A percentile compares a stretch with the other conserved stretches of the same genome.
Conservation (phyloP, 441 rosid genomes). For the Populus hybrid region DNA sequence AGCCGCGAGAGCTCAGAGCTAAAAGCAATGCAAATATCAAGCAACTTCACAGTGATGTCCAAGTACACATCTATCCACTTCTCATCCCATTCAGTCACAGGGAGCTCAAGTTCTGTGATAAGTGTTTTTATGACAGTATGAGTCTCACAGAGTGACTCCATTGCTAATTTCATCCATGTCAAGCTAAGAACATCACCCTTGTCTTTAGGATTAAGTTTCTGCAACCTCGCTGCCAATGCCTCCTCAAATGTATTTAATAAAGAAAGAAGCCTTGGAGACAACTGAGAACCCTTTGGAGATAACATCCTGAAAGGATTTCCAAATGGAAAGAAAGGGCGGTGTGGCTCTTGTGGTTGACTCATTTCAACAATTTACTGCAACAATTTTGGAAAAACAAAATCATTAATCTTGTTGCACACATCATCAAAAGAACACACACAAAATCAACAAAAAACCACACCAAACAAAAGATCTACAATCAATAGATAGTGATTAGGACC, state of each 20-base stretch:
- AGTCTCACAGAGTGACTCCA: conserved; percentile 67
- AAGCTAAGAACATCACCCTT: conserved; percentile 58
- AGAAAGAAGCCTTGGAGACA: conserved; percentile 48
- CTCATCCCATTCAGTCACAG: conserved; percentile 88
- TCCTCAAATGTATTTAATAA: conserved; percentile 60
- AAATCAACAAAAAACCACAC: neutral
- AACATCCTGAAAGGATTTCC: conserved; percentile 80
- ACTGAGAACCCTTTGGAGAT: conserved; percentile 62
- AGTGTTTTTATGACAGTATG: conserved; percentile 63
- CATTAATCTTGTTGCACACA: neutral
- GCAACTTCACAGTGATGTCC: conserved; percentile 82
- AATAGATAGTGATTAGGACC: neutral
- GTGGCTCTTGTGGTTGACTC: conserved; percentile 78
- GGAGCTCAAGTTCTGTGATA: conserved; percentile 74
- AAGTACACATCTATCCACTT: conserved; percentile 89
- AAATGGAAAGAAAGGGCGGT: conserved; percentile 68
- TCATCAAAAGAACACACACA: neutral
- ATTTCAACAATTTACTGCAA: conserved; percentile 48
- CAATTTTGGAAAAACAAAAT: neutral
- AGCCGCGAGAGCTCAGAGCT: conserved; percentile 76
- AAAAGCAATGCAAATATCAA: conserved; percentile 73
- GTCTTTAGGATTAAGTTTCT: conserved; percentile 55
- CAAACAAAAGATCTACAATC: neutral
- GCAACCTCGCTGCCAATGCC: conserved; percentile 55
- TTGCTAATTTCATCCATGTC: conserved; percentile 79